phyloP scores from a whole-genome alignment of 306 rosid genomes.

The Casuarina cunninghamiana region DNA sequence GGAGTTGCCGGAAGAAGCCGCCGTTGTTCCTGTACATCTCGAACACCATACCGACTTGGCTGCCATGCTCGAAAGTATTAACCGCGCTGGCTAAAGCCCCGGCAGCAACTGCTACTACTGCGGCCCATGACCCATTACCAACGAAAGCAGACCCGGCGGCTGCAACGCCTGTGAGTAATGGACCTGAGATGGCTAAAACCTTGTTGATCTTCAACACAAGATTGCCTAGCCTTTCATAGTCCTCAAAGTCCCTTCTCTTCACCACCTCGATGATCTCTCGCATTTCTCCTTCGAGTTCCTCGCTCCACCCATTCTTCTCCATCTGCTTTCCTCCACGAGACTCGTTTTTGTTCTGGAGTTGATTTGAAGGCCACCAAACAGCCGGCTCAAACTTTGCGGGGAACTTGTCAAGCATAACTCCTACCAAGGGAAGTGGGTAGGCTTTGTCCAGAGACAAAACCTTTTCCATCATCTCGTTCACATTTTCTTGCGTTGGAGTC shows the following conservation, averaged over 20 bases:
- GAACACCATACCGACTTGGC: slow-evolving; percentile 71
- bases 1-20: slow-evolving; percentile 51
- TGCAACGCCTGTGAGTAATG: slow-evolving; percentile 67
- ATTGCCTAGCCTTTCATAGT: slow-evolving; percentile 68
- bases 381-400: slow-evolving; percentile 64
- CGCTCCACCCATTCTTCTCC: slow-evolving; percentile 57
- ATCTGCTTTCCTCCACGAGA: background rate
- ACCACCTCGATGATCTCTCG: slow-evolving; percentile 53
- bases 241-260: slow-evolving; percentile 57
- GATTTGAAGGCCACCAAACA: slow-evolving; percentile 68
- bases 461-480: slow-evolving; percentile 46
- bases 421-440: slow-evolving; percentile 75
- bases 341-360: slow-evolving; percentile 10
- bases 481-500: slow-evolving; percentile 38
- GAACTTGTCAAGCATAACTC: slow-evolving; percentile 72
- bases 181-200: slow-evolving; percentile 64
- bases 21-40: slow-evolving; percentile 67
- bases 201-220: slow-evolving; percentile 58
- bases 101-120: slow-evolving; percentile 45
- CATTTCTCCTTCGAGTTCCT: slow-evolving; percentile 53
- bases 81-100: slow-evolving; percentile 55
- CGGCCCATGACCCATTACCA: slow-evolving; percentile 34
- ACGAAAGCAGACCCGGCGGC: slow-evolving; percentile 50
- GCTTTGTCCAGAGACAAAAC: slow-evolving; percentile 70
- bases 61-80: slow-evolving; percentile 63